These are phyloP conservation scores for Saccharomycopsis crataegensis DNA, from an alignment of 1,139 yeast species.

Conservation along the genomic window DNA sequence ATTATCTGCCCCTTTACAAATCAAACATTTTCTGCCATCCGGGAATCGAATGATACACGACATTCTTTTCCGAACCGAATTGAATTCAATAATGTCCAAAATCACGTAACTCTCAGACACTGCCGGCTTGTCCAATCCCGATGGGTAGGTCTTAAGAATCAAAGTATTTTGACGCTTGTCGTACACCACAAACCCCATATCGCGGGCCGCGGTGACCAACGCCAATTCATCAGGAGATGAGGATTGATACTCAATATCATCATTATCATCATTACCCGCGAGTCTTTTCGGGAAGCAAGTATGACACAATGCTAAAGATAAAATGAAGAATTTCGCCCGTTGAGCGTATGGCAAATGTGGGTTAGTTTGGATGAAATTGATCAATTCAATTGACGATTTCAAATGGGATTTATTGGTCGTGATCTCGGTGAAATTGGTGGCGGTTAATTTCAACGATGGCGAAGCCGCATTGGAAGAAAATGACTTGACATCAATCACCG, in stretches of 20 bases:
- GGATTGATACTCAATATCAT: conserved; percentile 69
- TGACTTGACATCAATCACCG: conserved; percentile 26
- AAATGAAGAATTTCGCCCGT: conserved; percentile 68
- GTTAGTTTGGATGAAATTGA: conserved; percentile 59
- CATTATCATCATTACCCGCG: conserved; percentile 33
- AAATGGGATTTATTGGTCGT: not conserved
- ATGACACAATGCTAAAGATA: conserved; percentile 82
- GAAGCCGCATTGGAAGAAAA: not conserved
- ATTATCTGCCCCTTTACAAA: conserved; percentile 96
- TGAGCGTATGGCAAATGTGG: conserved; percentile 68
- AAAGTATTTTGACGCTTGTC: conserved; percentile 57
- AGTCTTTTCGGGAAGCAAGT: conserved; percentile 69
- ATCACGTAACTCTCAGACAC: conserved; percentile 63
- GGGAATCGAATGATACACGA: conserved; percentile 78
- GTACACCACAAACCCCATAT: conserved; percentile 76
- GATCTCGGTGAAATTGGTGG: not conserved
- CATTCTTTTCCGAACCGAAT: conserved; percentile 90
- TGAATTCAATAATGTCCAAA: conserved; percentile 75
- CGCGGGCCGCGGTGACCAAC: conserved; percentile 87
- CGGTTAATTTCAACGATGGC: not conserved
- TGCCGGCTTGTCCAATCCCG: conserved; percentile 65
- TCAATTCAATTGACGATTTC: conserved; percentile 51
- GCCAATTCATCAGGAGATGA: conserved; percentile 97
- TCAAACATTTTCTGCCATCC: conserved; percentile 64
- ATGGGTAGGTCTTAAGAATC: conserved; percentile 70